Percentiles rank a stretch among this genome's conserved stretches.
Evolutionary conservation across 768 basidiomycete genomes (phyloP).

Genomic region (Goffeauzyma gilvescens): DNA sequence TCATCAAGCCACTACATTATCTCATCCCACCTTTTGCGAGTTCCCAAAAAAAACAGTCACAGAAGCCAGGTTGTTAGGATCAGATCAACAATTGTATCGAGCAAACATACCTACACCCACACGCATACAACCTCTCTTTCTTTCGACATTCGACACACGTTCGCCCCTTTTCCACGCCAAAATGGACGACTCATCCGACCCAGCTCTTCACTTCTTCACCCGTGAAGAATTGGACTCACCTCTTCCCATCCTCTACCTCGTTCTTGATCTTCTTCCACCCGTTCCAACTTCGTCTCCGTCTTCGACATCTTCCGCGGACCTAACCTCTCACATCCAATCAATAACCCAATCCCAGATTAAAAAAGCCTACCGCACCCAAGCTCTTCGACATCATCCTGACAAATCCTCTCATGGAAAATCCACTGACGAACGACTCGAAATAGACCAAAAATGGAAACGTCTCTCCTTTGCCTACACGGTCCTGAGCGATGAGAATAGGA

Average conservation of each 20-base stretch:
- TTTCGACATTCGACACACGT: neutral
- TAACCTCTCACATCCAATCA: neutral
- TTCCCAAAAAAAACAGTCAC: too few species aligned
- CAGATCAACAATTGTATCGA: too few species aligned
- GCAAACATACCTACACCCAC: too few species aligned
- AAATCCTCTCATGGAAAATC: constrained; percentile 47
- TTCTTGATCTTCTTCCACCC: constrained; percentile 6
- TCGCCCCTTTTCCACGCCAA: neutral
- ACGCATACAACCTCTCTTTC: too few species aligned
- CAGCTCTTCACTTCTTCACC: constrained; percentile 24
- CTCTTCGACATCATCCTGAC: constrained; percentile 73
- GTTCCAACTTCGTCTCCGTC: neutral
- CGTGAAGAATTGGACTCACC: constrained; percentile 5
- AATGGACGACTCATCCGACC: constrained; percentile 24
- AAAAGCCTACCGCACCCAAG: constrained; percentile 66
- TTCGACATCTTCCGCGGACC: neutral
- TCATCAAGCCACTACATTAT: too few species aligned
- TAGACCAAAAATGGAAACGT: constrained; percentile 58
- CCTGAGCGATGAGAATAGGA: constrained; percentile 55
- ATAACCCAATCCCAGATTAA: constrained; percentile 50
- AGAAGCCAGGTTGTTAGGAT: too few species aligned
- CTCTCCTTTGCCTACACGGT: constrained; percentile 87
- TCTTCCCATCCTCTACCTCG: constrained; percentile 1
- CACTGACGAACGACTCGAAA: constrained; percentile 46
- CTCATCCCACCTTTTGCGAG: too few species aligned